Percentiles rank a stretch among this genome's conserved stretches.
Conservation (phyloP, 148 eudicot genomes). For the Vaccinium corymbosum region DNA sequence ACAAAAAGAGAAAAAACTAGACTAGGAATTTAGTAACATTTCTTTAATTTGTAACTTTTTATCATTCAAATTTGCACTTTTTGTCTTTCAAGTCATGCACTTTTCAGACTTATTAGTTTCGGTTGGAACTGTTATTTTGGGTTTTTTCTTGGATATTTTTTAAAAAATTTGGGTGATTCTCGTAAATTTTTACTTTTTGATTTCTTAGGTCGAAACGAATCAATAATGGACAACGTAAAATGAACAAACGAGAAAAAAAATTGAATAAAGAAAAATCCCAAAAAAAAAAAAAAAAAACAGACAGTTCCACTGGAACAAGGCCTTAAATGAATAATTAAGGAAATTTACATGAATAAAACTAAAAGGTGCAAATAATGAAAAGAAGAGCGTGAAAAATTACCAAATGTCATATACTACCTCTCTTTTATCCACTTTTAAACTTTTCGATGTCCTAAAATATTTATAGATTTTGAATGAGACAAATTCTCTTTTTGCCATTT, state of each 20-base stretch:
- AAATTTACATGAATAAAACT: neutral
- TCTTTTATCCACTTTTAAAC: neutral
- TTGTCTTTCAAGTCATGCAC: neutral
- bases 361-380: neutral
- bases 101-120: neutral
- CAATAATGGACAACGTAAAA: too few relatives aligned
- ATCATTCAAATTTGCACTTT: neutral
- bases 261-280: too few relatives aligned
- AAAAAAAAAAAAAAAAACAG: too few relatives aligned
- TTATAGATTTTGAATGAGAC: neutral
- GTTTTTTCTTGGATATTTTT: too few relatives aligned
- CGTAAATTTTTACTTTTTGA: too few relatives aligned
- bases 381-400: neutral
- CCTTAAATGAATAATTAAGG: neutral
- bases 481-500: neutral
- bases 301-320: too few relatives aligned
- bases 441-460: neutral
- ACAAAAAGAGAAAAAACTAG: constrained; percentile 11
- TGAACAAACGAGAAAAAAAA: too few relatives aligned
- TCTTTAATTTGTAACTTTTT: neutral
- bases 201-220: too few relatives aligned
- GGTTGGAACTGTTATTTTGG: too few relatives aligned
- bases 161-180: too few relatives aligned
- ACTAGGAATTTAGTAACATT: neutral
- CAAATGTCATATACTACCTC: neutral